A percentile compares a stretch with the other conserved stretches of the same genome.
Conservation (phyloP, 2,329 filamentous ascomycete species). For the Fusarium secorum region DNA sequence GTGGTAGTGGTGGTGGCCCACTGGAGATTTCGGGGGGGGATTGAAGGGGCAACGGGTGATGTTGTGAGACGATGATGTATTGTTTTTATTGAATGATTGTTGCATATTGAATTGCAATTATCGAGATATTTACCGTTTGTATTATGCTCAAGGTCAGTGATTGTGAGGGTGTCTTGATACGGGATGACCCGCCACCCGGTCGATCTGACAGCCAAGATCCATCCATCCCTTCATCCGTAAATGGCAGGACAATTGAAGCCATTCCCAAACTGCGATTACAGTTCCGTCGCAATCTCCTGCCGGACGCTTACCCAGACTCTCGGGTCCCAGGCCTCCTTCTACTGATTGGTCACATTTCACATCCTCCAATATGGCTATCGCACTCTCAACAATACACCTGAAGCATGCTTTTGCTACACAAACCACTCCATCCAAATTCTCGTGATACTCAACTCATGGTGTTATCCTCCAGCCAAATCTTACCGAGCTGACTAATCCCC, state of each 20-base stretch:
- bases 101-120: background rate
- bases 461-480: background rate
- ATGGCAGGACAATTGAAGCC: background rate
- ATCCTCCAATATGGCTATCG: rapidly evolving
- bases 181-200: background rate
- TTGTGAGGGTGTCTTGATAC: background rate
- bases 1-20: no score
- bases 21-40: background rate
- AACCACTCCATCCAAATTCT: background rate
- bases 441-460: background rate
- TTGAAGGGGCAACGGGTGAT: conserved; percentile 34
- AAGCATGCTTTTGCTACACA: no score
- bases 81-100: background rate
- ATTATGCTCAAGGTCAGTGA: background rate
- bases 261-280: background rate
- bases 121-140: background rate
- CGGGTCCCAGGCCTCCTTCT: background rate
- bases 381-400: rapidly evolving
- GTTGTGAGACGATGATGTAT: background rate
- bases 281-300: background rate
- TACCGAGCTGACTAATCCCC: conserved; percentile 29
- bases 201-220: background rate
- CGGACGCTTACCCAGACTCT: background rate
- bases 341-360: background rate
- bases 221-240: background rate